Evolutionary conservation across 2,329 filamentous ascomycete species (phyloP).

Genomic region (Trichoderma sp.): DNA sequence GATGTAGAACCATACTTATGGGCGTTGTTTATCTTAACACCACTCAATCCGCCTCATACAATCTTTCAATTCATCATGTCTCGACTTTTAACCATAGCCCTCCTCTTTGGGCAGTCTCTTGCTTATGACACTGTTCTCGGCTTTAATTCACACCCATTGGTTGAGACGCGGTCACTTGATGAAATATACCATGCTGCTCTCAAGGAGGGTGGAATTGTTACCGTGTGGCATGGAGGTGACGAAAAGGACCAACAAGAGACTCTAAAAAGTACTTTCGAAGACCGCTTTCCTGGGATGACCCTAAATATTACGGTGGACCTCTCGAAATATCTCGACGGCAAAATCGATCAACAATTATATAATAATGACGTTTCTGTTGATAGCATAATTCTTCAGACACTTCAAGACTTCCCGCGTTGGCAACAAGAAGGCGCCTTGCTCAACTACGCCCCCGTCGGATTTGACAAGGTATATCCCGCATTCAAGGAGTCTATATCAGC

Average conservation of each 20-base stretch:
- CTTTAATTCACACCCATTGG: slow-evolving; percentile 22
- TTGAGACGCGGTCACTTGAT: slow-evolving; percentile 47
- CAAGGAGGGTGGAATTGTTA: slow-evolving; percentile 45
- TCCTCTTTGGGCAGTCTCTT: slow-evolving; percentile 17
- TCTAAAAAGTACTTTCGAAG: slow-evolving; percentile 44
- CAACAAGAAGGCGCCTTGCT: slow-evolving; percentile 45
- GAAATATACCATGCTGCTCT: slow-evolving; percentile 50
- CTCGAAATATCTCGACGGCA: slow-evolving; percentile 52
- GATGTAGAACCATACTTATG: background rate
- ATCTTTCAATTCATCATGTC: background rate
- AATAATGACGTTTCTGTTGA: slow-evolving; percentile 41
- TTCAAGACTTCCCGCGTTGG: slow-evolving; percentile 53
- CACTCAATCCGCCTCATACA: background rate
- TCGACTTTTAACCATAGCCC: background rate
- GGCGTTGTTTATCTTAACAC: background rate
- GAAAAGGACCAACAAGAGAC: slow-evolving; percentile 39
- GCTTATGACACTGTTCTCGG: slow-evolving; percentile 28
- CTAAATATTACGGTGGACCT: slow-evolving; percentile 54
- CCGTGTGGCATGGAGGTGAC: slow-evolving; percentile 49
- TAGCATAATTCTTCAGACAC: slow-evolving; percentile 47
- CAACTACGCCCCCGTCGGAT: slow-evolving; percentile 47
- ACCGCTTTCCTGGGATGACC: slow-evolving; percentile 47
- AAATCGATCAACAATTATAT: slow-evolving; percentile 45
- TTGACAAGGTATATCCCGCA: slow-evolving; percentile 40
- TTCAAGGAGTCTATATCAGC: slow-evolving; percentile 44